Conservation (phyloP, 192 early-diverging fungal genomes). For the Coemansia sp. region DNA sequence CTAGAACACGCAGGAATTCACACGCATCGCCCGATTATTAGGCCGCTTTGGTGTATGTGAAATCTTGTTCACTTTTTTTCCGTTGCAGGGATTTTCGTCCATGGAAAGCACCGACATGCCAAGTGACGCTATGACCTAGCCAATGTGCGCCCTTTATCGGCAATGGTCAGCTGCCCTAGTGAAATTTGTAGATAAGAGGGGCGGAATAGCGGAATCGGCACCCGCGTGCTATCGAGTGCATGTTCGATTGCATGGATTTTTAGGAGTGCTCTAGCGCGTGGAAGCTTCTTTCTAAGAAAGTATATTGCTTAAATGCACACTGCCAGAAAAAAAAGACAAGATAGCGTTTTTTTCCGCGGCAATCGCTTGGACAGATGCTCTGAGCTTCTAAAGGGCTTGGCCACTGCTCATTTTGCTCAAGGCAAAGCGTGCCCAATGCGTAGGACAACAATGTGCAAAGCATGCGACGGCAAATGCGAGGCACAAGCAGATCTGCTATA, state of each 20-base stretch:
- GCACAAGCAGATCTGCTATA: neutral
- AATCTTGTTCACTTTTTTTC: neutral
- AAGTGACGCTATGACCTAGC: neutral
- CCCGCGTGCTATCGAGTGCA: neutral
- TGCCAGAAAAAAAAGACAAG: neutral
- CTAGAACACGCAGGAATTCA: neutral
- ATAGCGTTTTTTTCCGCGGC: neutral
- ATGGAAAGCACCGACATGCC: neutral
- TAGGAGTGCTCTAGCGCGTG: neutral
- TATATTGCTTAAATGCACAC: neutral
- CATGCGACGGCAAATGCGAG: no score
- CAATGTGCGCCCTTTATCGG: neutral
- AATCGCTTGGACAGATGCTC: neutral
- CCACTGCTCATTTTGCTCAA: neutral
- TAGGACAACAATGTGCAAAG: neutral
- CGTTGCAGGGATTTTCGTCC: neutral
- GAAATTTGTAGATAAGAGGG: neutral
- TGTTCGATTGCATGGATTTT: neutral
- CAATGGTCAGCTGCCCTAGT: neutral
- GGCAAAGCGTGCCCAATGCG: neutral
- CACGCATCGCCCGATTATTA: neutral
- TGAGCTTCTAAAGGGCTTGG: neutral
- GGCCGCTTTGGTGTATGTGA: neutral
- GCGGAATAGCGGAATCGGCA: neutral
- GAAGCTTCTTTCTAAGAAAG: neutral